phyloP scores from a whole-genome alignment of 2,329 filamentous ascomycete species.

The Neopestalotiopsis sp. region DNA sequence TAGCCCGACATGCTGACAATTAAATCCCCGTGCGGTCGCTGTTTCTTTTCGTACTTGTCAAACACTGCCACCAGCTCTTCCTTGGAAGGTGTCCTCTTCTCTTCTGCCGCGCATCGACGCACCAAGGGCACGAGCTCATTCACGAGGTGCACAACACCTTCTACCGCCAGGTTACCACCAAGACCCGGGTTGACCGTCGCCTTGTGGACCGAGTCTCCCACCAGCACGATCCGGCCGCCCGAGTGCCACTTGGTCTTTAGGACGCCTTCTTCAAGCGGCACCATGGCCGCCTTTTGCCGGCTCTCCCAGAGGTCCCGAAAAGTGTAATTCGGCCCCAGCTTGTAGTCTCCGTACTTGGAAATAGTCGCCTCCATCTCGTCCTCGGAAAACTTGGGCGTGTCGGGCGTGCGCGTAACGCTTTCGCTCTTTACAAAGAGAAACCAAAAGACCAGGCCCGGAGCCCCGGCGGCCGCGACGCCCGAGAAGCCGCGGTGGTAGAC shows the following conservation, averaged over 20 bases:
- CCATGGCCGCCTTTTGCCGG: conserved; percentile 21
- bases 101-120: conserved; percentile 6
- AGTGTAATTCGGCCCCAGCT: conserved; percentile 27
- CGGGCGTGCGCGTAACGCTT: background rate
- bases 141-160: conserved; percentile 21
- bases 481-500: conserved; percentile 1
- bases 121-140: conserved; percentile 27
- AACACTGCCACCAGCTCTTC: conserved; percentile 24
- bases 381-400: conserved; percentile 19
- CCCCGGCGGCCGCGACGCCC: background rate
- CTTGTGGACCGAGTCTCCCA: conserved; percentile 25
- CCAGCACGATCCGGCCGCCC: conserved; percentile 22
- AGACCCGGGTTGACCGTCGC: conserved; percentile 25
- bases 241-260: conserved; percentile 22
- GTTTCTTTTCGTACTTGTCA: conserved; percentile 24
- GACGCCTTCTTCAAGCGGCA: conserved; percentile 25
- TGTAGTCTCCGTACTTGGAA: conserved; percentile 19
- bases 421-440: conserved; percentile 2
- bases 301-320: conserved; percentile 25
- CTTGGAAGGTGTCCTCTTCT: conserved; percentile 17
- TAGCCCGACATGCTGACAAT: conserved; percentile 25
- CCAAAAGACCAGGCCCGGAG: background rate
- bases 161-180: conserved; percentile 25
- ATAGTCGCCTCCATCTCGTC: conserved; percentile 21
- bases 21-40: conserved; percentile 25